Conservation (phyloP, 805 yeast genomes). For the Brettanomyces bruxellensis region DNA sequence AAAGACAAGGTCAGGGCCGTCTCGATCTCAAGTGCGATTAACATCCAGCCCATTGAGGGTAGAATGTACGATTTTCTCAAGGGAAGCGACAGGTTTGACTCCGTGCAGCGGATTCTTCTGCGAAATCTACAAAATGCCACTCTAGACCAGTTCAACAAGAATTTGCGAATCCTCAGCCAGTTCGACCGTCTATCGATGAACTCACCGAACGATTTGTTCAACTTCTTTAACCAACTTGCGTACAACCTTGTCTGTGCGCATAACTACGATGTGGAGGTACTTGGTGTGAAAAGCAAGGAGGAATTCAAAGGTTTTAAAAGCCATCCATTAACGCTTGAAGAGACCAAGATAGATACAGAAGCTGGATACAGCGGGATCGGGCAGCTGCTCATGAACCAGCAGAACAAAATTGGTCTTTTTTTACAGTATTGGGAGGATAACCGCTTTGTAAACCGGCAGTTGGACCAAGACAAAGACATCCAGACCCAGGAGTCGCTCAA, state of each 20-base stretch:
- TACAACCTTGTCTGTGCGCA: constrained; percentile 14
- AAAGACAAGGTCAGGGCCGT: constrained; percentile 18
- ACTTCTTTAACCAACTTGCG: constrained; percentile 21
- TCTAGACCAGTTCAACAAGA: constrained; percentile 25
- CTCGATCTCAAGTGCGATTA: constrained; percentile 24
- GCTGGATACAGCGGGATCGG: constrained; percentile 21
- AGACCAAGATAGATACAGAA: constrained; percentile 7
- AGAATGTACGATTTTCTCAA: constrained; percentile 18
- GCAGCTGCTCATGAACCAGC: constrained; percentile 16
- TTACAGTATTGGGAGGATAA: constrained; percentile 25
- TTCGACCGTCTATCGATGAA: constrained; percentile 22
- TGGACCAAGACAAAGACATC: constrained; percentile 9
- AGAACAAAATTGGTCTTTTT: constrained; percentile 24
- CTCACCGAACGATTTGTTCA: constrained; percentile 25
- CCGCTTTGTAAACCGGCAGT: constrained; percentile 15
- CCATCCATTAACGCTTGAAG: constrained; percentile 4
- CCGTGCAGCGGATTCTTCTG: constrained; percentile 19
- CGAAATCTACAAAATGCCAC: constrained; percentile 21
- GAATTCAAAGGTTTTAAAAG: neutral
- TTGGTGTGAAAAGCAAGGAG: neutral
- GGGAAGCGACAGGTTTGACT: constrained; percentile 15
- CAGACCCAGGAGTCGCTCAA: constrained; percentile 10
- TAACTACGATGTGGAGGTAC: constrained; percentile 7
- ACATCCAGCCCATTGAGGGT: constrained; percentile 17
- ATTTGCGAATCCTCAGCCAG: constrained; percentile 23